Evolutionary conservation across 1,284 basidiomycete species (phyloP).

Genomic region (Tilletia indica): DNA sequence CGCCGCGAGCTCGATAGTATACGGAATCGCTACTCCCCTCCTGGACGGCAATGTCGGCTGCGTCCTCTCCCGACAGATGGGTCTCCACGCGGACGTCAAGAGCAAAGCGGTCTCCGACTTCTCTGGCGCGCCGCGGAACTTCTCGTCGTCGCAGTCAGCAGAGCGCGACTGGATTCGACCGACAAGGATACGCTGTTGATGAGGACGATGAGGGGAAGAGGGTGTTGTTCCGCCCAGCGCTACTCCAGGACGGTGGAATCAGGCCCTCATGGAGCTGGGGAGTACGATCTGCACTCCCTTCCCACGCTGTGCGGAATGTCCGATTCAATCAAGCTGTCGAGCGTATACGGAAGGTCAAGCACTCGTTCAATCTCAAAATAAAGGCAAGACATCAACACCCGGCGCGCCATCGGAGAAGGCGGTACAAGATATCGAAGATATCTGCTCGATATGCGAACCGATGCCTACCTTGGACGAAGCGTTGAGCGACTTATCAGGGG

Average conservation of each 20-base stretch:
- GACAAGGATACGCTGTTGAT: not conserved
- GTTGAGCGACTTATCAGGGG: too few relatives aligned
- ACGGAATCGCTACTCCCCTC: conserved; percentile 46
- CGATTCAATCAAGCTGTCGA: too few relatives aligned
- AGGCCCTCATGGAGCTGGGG: conserved; percentile 54
- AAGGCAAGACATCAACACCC: too few relatives aligned
- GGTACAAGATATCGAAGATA: too few relatives aligned
- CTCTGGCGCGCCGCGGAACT: conserved; percentile 44
- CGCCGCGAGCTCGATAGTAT: conserved; percentile 51
- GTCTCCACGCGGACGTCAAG: conserved; percentile 43
- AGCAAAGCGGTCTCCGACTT: conserved; percentile 42
- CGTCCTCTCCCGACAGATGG: conserved; percentile 48
- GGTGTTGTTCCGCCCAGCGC: conserved; percentile 14
- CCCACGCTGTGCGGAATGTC: too few relatives aligned
- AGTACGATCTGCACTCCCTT: too few relatives aligned
- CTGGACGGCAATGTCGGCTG: conserved; percentile 51
- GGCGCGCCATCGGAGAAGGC: too few relatives aligned
- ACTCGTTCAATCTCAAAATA: too few relatives aligned
- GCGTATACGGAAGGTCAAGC: too few relatives aligned
- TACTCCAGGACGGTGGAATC: conserved; percentile 49
- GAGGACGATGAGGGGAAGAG: not conserved
- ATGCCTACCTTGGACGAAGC: too few relatives aligned
- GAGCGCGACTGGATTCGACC: not conserved
- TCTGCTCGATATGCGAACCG: too few relatives aligned
- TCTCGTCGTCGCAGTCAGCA: conserved; percentile 28